These are phyloP conservation scores for Ramaria sp. DNA, from an alignment of 768 basidiomycete species.

Conservation along the genomic window DNA sequence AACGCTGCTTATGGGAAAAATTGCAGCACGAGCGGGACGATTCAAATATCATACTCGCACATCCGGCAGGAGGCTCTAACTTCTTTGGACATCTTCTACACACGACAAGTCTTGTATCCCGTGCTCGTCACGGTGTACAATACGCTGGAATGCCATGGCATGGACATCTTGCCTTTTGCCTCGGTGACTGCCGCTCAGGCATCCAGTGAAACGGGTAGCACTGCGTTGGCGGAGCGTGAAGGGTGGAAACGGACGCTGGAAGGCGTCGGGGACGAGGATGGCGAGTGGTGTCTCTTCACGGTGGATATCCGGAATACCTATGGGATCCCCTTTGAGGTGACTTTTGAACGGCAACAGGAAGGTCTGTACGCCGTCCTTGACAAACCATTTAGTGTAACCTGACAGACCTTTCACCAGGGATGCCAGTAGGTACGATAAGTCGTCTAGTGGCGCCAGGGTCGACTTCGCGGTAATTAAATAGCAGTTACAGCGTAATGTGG, in stretches of 20 bases:
- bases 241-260: slow-evolving; percentile 23
- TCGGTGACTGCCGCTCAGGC: slow-evolving; percentile 13
- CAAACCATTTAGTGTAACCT: slow-evolving; percentile 63
- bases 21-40: slow-evolving; percentile 62
- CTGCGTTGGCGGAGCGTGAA: slow-evolving; percentile 8
- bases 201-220: slow-evolving; percentile 15
- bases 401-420: slow-evolving; percentile 41
- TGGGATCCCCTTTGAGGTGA: slow-evolving; percentile 84
- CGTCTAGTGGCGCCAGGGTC: slow-evolving; percentile 80
- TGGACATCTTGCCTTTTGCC: slow-evolving; percentile 70
- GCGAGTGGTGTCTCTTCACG: slow-evolving; percentile 76
- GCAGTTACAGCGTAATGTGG: neutral
- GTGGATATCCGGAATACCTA: slow-evolving; percentile 90
- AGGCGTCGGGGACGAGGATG: slow-evolving; percentile 34
- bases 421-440: slow-evolving; percentile 30
- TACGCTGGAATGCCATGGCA: slow-evolving; percentile 78
- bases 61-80: slow-evolving; percentile 25
- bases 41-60: slow-evolving; percentile 78
- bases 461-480: slow-evolving; percentile 52
- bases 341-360: slow-evolving; percentile 55
- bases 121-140: slow-evolving; percentile 91
- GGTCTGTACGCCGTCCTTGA: slow-evolving; percentile 66
- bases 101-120: slow-evolving; percentile 81
- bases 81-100: slow-evolving; percentile 53
- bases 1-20: neutral